These are phyloP conservation scores for Komagataella phaffii DNA, from an alignment of 805 yeast genomes.

Conservation along the genomic window DNA sequence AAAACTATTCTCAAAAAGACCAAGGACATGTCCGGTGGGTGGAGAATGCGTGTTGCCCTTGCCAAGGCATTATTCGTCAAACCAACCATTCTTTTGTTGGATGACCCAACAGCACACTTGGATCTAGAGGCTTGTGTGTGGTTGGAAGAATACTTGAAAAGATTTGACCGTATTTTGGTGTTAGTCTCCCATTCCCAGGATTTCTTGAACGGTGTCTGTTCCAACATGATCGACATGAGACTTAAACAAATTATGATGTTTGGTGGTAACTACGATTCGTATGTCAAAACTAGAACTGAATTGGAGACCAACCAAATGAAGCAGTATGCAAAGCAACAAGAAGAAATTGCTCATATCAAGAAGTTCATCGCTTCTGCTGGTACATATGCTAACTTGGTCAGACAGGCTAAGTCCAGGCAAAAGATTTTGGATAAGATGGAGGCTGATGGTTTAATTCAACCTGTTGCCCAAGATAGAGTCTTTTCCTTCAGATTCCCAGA, in stretches of 20 bases:
- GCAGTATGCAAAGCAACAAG: conserved; percentile 94
- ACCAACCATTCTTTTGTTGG: conserved; percentile 87
- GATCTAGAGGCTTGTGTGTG: conserved; percentile 99
- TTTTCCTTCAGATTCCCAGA: conserved; percentile 90
- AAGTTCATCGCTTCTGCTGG: conserved; percentile 99
- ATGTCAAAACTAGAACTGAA: conserved; percentile 88
- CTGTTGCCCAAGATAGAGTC: conserved; percentile 86
- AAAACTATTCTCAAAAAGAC: conserved; percentile 84
- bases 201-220: conserved; percentile 97
- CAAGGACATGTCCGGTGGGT: conserved; percentile 99
- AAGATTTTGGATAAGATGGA: conserved; percentile 99
- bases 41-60: conserved; percentile 99
- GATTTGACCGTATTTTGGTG: conserved; percentile 86
- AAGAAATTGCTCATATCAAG: conserved; percentile 95
- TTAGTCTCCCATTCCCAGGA: conserved; percentile 97
- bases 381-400: conserved; percentile 97
- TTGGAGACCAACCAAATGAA: conserved; percentile 96
- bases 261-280: conserved; percentile 98
- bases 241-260: conserved; percentile 55
- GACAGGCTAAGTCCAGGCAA: conserved; percentile 98
- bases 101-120: conserved; percentile 99
- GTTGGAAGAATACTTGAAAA: conserved; percentile 95
- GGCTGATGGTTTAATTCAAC: conserved; percentile 93
- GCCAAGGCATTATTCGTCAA: conserved; percentile 97
- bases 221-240: conserved; percentile 98